phyloP scores from a whole-genome alignment of 331 rosid species.

The Malus hybrid region DNA sequence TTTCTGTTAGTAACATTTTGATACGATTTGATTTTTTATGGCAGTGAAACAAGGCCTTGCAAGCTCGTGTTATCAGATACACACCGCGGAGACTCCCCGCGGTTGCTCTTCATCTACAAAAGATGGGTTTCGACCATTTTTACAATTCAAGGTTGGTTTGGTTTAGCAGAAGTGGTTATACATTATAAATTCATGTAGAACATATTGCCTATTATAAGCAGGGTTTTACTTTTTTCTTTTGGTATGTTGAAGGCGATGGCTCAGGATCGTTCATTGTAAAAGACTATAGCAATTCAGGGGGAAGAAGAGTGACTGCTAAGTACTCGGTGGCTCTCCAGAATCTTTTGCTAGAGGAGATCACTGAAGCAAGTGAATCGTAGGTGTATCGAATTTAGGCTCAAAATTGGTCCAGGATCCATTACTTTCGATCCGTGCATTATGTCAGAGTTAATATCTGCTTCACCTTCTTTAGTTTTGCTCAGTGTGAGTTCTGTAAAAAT shows the following conservation, averaged over 20 bases:
- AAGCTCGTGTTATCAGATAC: conserved; percentile 76
- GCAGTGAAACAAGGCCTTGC: conserved; percentile 60
- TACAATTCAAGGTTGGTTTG: conserved; percentile 50
- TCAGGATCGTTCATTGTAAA: conserved; percentile 51
- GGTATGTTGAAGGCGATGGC: conserved; percentile 47
- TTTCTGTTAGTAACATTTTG: too few species aligned
- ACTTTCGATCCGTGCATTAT: background rate
- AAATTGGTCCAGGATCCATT: background rate
- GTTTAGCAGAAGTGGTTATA: background rate
- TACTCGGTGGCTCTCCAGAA: conserved; percentile 81
- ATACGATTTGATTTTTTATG: background rate
- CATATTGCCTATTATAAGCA: background rate
- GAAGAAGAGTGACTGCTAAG: conserved; percentile 34
- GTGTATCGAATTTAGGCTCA: background rate
- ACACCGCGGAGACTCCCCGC: conserved; percentile 66
- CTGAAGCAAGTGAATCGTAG: conserved; percentile 26
- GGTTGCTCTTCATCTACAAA: conserved; percentile 80
- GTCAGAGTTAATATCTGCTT: background rate
- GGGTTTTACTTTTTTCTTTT: background rate
- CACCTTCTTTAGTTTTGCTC: background rate
- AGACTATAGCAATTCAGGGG: conserved; percentile 23
- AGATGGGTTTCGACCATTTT: conserved; percentile 79
- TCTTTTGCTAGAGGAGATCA: conserved; percentile 46
- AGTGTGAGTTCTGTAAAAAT: background rate
- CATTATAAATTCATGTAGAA: background rate